Base-by-base conservation (phyloP, 2,329 filamentous ascomycete species). In the Plenodomus tracheiphilus region DNA sequence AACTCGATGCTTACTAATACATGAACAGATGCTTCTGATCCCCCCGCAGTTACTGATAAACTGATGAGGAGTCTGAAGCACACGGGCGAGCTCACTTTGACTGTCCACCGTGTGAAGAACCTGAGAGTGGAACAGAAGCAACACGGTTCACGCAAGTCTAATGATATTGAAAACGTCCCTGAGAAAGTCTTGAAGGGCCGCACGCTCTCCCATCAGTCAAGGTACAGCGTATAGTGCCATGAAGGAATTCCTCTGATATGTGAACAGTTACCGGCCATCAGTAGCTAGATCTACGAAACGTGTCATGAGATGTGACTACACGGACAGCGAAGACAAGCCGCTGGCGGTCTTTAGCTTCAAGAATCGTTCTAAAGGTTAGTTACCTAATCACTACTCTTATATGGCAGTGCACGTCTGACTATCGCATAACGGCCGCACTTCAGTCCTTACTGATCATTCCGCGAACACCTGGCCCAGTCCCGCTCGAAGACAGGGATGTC, bases 391-490 rank as follows among this genome's bases (percentile, higher is more conserved):
- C 13, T 15, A 1, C 10, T 17, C 8, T 4, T 13, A 2, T 2
- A 17, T n/a, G n/a, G n/a, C n/a, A n/a, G n/a, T n/a, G n/a, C n/a
- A n/a, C n/a, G n/a, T n/a, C n/a, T n/a, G n/a, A n/a, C n/a, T n/a
- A n/a, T n/a, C n/a, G n/a, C n/a, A 25, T 6, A 25, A 25, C 22
- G 10, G 22, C 22, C 5, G 22, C 22, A 5, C 22, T 25, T 25
- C 22, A n/a, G n/a, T n/a, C 62, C 1, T 59, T 74, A 2, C 36
- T 63, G 4, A 52, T 75, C 28, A 62, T 75, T 15, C 63, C 60
- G 3, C 59, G 64, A 10, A 61, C 46, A 1, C 66, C 65, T 1
- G 64, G 51, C 10, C 70, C 67, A 1, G 37, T 56, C 1, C 59
- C 54, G 0, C 47, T 60, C 1, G 53, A 62, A 13, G 50, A 60